Conservation (phyloP, 2,329 filamentous ascomycete species). For the Fusarium sp. region DNA sequence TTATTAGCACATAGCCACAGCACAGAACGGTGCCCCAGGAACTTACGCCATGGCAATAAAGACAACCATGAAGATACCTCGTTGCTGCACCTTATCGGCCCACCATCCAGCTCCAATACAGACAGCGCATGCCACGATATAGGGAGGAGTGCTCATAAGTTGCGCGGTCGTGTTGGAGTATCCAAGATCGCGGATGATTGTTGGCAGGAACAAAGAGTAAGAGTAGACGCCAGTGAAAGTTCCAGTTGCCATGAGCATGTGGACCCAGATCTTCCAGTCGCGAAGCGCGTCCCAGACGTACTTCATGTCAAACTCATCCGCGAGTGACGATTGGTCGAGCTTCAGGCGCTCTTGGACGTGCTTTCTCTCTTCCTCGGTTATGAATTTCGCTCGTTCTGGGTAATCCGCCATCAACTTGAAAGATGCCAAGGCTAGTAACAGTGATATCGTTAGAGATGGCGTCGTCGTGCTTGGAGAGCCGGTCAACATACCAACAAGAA, state of each 20-base stretch:
- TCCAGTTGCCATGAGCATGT: conserved; percentile 76
- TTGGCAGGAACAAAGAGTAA: conserved; percentile 57
- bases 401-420: conserved; percentile 59
- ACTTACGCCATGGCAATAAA: conserved; percentile 56
- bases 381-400: conserved; percentile 65
- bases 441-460: conserved; percentile 61
- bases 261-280: conserved; percentile 70
- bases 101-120: conserved; percentile 59
- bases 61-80: conserved; percentile 57
- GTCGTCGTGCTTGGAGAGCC: conserved; percentile 73
- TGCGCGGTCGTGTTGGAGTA: conserved; percentile 56
- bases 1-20: not conserved
- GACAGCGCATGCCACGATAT: conserved; percentile 56
- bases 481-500: conserved; percentile 61
- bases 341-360: conserved; percentile 62
- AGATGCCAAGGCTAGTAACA: conserved; percentile 57
- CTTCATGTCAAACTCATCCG: conserved; percentile 70
- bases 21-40: not conserved
- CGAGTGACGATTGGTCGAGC: conserved; percentile 61
- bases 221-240: conserved; percentile 61
- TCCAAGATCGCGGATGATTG: conserved; percentile 55
- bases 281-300: conserved; percentile 64
- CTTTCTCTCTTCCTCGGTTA: conserved; percentile 59
- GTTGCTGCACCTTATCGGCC: conserved; percentile 57
- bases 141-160: conserved; percentile 58